phyloP scores from a whole-genome alignment of 441 rosid species.

The Iberis amara region DNA sequence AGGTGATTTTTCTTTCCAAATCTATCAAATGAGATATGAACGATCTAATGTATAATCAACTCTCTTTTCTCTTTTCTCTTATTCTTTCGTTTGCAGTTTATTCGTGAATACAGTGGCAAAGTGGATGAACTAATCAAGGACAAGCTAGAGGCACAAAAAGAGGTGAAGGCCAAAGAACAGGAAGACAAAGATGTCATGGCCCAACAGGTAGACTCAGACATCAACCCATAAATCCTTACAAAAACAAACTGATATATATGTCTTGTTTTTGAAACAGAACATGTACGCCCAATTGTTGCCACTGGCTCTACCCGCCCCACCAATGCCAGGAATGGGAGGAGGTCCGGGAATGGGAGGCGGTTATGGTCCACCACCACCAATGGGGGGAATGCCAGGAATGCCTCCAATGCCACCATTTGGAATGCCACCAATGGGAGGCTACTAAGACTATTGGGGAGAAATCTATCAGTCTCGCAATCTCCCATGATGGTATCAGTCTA shows the following conservation, averaged over 20 bases:
- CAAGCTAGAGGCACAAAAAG: slow-evolving; percentile 61
- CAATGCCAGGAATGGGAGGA: slow-evolving; percentile 95
- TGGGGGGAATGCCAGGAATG: slow-evolving; percentile 39
- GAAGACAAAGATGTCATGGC: slow-evolving; percentile 89
- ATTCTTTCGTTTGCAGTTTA: slow-evolving; percentile 44
- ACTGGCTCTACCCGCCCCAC: slow-evolving; percentile 95
- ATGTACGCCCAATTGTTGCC: slow-evolving; percentile 98
- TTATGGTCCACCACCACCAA: slow-evolving; percentile 55
- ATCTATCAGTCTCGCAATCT: not conserved
- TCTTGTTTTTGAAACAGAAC: slow-evolving; percentile 44
- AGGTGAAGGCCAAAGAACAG: slow-evolving; percentile 74
- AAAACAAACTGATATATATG: not conserved
- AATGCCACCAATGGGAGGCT: slow-evolving; percentile 92
- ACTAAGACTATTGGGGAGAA: slow-evolving; percentile 32
- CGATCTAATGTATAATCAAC: not conserved
- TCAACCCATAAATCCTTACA: not conserved
- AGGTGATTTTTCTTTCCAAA: slow-evolving; percentile 41
- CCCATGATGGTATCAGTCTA: not conserved
- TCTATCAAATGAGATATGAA: not conserved
- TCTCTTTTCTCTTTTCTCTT: not conserved
- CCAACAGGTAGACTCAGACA: slow-evolving; percentile 59
- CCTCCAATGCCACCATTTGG: slow-evolving; percentile 93
- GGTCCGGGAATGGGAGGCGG: slow-evolving; percentile 61
- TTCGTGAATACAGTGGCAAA: slow-evolving; percentile 84
- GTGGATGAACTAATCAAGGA: slow-evolving; percentile 86